Evolutionary conservation across 2,329 filamentous ascomycete species (phyloP), one percentile per base, ranked within the genome.

Genomic region (Nemania abortiva): DNA sequence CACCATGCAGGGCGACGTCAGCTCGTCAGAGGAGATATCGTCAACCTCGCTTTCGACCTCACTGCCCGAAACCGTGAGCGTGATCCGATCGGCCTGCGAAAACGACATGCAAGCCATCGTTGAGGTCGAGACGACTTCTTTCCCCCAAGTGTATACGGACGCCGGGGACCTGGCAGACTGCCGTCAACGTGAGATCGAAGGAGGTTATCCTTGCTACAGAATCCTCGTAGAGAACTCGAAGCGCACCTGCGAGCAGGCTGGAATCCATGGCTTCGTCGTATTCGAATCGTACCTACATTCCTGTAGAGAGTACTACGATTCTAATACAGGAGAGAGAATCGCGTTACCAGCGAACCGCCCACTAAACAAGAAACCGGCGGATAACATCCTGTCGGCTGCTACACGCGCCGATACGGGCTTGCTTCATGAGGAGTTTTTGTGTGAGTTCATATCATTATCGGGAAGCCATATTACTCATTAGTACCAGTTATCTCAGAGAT

Each of bases 341-440:
- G 45, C 22, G 29, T 34, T 71, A 24, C 64, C 70, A 1, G 70
- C 64, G 42, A 71, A 71, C 42, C 61, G 67, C 18, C 70, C 61
- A 11, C 60, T 47, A 22, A 57, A 71, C 24, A 68, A 31, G 61
- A 67, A 71, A 27, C 64, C 67, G 2, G 70, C 67, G 3, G 56
- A 70, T 55, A 66, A 56, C 22, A 64, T 65, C 20, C 31, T 71
- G 47, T 67, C 68, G 61, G 67, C 67, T n/a, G 70, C 70, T 20
- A 62, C 50, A 55, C 63, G 70, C 7, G 70, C 57, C 45, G 70
- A 71, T 31, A 64, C 64, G 2, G 60, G n/a, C 9, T 62, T 71
- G n/a, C 64, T 70, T 2, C 42, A 70, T n/a, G 70, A 71, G 5
- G 70, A 71, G 39, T 70, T 68, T 18, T 22, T 71, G 50, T 70